Conservation (phyloP, 2,329 filamentous ascomycete species). For the Thelonectria rubi region DNA sequence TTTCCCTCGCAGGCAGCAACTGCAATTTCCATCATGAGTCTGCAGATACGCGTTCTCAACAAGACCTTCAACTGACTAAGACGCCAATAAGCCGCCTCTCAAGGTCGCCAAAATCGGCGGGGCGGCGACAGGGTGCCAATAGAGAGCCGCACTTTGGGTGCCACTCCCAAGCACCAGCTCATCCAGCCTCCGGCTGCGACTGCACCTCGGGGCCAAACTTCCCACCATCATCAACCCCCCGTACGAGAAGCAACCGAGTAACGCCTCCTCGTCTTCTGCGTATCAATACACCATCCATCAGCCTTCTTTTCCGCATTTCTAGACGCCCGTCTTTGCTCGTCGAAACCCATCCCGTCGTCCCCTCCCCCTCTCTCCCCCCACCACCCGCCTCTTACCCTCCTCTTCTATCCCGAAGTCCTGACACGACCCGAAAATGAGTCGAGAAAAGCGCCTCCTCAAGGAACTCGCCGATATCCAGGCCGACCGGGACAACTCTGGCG, state of each 20-base stretch:
- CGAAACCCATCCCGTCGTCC: too few species aligned
- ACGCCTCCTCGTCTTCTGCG: not conserved
- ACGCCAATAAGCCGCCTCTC: not conserved
- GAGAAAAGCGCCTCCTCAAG: slow-evolving; percentile 73
- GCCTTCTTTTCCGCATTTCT: not conserved
- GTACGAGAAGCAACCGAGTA: not conserved
- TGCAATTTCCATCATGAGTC: too few species aligned
- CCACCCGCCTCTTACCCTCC: not conserved
- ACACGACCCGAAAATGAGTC: slow-evolving; percentile 52
- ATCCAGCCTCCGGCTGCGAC: not conserved
- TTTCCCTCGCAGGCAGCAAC: too few species aligned
- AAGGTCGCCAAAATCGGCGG: not conserved
- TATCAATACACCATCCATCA: not conserved
- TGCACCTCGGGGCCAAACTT: not conserved
- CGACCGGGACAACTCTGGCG: slow-evolving; percentile 78
- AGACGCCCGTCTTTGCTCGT: too few species aligned
- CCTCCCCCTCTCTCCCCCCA: not conserved
- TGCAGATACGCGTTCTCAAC: not conserved
- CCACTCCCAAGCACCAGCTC: not conserved
- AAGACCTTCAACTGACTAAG: not conserved
- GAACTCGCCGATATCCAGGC: slow-evolving; percentile 78
- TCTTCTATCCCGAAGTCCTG: not conserved
- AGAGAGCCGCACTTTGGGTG: not conserved
- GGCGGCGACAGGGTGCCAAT: not conserved
- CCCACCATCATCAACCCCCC: not conserved